A percentile compares a stretch with the other conserved stretches of the same genome.
These are phyloP conservation scores for Fomitopsis pulvina DNA, from an alignment of 768 basidiomycete species.

Conservation along the genomic window DNA sequence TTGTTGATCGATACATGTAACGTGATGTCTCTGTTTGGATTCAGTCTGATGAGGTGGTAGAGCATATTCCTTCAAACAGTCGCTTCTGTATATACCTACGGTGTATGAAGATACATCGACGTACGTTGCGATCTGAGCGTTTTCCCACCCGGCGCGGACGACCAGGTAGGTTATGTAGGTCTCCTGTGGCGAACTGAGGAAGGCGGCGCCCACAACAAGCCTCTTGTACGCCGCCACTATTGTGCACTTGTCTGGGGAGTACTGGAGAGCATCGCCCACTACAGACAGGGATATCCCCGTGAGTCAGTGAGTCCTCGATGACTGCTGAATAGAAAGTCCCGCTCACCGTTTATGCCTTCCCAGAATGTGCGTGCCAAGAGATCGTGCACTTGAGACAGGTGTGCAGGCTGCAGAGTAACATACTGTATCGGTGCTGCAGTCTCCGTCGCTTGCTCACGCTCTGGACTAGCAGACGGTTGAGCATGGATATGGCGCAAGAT, in stretches of 20 bases:
- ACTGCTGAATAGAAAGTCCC: constrained; percentile 4
- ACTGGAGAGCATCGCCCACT: constrained; percentile 70
- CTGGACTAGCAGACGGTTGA: constrained; percentile 37
- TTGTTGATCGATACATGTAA: constrained; percentile 80
- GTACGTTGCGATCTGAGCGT: constrained; percentile 71
- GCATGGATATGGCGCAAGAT: background rate
- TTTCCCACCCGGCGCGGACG: constrained; percentile 78
- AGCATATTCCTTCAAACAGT: constrained; percentile 54
- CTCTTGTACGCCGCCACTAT: constrained; percentile 67
- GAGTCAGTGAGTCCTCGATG: too few species aligned
- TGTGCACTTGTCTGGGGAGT: constrained; percentile 65
- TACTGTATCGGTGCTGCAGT: constrained; percentile 54
- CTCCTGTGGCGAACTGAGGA: constrained; percentile 73
- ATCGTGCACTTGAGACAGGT: constrained; percentile 68
- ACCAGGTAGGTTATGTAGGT: constrained; percentile 81
- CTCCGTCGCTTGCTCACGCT: constrained; percentile 38
- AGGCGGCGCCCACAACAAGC: constrained; percentile 68
- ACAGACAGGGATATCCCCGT: background rate
- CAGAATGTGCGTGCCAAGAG: constrained; percentile 65
- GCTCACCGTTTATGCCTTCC: constrained; percentile 67
- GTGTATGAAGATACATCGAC: constrained; percentile 7
- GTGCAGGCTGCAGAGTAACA: constrained; percentile 46
- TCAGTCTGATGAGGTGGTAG: constrained; percentile 64
- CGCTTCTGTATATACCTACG: background rate
- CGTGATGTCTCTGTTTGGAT: constrained; percentile 72